Conservation (phyloP, 768 basidiomycete genomes). For the Rhizopogon roseolus region DNA sequence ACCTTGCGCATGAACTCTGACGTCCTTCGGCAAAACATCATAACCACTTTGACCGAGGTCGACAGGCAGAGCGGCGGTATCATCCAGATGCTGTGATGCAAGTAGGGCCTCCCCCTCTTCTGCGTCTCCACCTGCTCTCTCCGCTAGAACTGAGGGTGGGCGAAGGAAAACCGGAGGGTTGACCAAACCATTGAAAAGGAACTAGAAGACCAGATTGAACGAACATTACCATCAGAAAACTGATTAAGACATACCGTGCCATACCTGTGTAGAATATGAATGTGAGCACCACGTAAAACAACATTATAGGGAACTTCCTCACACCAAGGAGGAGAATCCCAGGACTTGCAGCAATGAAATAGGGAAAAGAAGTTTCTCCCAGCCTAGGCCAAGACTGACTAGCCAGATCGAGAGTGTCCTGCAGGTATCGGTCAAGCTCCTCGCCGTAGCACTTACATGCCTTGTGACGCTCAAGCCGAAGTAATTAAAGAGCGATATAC, state of each 20-base stretch:
- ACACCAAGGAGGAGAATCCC: conserved; percentile 89
- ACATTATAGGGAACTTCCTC: conserved; percentile 32
- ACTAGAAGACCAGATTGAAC: conserved; percentile 34
- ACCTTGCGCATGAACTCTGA: conserved; percentile 18
- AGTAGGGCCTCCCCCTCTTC: conserved; percentile 58
- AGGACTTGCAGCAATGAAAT: conserved; percentile 76
- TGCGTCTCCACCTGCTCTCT: conserved; percentile 35
- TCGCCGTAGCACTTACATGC: conserved; percentile 88
- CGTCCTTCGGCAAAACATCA: conserved; percentile 66
- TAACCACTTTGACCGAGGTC: conserved; percentile 81
- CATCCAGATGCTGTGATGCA: conserved; percentile 47
- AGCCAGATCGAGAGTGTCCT: conserved; percentile 96
- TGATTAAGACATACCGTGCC: conserved; percentile 58
- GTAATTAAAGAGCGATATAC: conserved; percentile 82
- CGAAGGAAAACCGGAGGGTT: conserved; percentile 55
- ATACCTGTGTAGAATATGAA: conserved; percentile 45
- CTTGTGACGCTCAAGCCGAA: conserved; percentile 91
- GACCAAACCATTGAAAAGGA: conserved; percentile 88
- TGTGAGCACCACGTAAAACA: conserved; percentile 2
- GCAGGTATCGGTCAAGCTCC: conserved; percentile 91
- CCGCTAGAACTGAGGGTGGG: conserved; percentile 31
- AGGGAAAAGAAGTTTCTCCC: conserved; percentile 84
- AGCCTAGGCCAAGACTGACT: conserved; percentile 81
- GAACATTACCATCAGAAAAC: neutral
- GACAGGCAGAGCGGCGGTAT: conserved; percentile 78